Conservation (phyloP, 148 eudicot genomes). For the Persicaria maculosa region DNA sequence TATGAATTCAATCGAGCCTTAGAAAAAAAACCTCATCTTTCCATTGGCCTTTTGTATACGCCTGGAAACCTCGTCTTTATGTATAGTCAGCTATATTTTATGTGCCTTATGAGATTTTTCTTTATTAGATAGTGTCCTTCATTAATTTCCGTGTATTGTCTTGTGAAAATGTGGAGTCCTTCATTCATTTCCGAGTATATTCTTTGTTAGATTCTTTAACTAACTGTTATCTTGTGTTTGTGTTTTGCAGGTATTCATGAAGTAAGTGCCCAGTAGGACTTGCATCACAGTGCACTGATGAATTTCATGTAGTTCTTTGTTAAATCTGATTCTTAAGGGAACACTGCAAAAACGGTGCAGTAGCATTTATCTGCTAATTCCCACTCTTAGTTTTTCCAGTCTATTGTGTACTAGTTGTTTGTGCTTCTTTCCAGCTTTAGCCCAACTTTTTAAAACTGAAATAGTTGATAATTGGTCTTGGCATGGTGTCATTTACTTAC, state of each 20-base stretch:
- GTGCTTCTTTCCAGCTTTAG: background rate
- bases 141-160: background rate
- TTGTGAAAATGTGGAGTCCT: background rate
- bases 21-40: no score
- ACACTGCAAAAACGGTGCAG: no score
- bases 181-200: background rate
- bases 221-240: background rate
- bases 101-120: no score
- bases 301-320: background rate
- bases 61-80: no score
- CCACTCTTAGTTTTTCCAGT: background rate
- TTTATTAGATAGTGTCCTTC: background rate
- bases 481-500: background rate
- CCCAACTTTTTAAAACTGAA: background rate
- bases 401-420: background rate
- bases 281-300: background rate
- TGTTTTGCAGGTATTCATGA: conserved; percentile 86
- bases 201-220: background rate
- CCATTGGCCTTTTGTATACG: no score
- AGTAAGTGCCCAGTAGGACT: conserved; percentile 44
- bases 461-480: background rate
- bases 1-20: no score
- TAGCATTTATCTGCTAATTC: no score
- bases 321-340: background rate
- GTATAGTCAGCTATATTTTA: no score